phyloP scores from a whole-genome alignment of 352 stramenopile genomes.

The Phytophthora europaea region DNA sequence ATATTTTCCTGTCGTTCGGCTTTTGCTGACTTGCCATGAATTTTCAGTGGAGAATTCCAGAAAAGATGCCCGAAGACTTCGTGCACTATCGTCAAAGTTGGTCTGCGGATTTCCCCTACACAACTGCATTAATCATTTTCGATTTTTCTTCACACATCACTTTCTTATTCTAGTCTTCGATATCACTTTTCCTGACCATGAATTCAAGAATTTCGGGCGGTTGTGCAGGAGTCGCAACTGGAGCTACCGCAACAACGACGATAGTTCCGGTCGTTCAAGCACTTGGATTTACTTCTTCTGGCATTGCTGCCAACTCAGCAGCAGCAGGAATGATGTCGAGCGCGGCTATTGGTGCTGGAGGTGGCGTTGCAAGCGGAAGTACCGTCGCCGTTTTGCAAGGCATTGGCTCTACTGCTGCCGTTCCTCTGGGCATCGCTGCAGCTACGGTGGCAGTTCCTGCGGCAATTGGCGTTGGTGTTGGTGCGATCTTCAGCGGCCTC shows the following conservation, averaged over 20 bases:
- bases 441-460: slow-evolving; percentile 4
- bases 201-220: background rate
- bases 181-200: too few species aligned
- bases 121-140: too few species aligned
- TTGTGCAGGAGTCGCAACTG: background rate
- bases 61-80: too few species aligned
- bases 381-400: background rate
- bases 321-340: background rate
- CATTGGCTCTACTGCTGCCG: background rate
- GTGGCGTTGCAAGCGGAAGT: background rate
- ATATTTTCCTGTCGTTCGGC: too few species aligned
- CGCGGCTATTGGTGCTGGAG: background rate
- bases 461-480: background rate
- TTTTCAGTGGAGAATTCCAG: too few species aligned
- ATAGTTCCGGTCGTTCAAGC: background rate
- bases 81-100: too few species aligned
- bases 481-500: slow-evolving; percentile 1
- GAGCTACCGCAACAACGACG: background rate
- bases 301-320: background rate
- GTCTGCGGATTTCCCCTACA: too few species aligned
- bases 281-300: background rate
- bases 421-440: slow-evolving; percentile 8
- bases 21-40: too few species aligned
- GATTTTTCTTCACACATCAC: too few species aligned
- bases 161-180: too few species aligned